Percentiles rank a stretch among this genome's conserved stretches.
Evolutionary conservation across 345 rosid species (phyloP).

Genomic region (Gossypium mustelinum): DNA sequence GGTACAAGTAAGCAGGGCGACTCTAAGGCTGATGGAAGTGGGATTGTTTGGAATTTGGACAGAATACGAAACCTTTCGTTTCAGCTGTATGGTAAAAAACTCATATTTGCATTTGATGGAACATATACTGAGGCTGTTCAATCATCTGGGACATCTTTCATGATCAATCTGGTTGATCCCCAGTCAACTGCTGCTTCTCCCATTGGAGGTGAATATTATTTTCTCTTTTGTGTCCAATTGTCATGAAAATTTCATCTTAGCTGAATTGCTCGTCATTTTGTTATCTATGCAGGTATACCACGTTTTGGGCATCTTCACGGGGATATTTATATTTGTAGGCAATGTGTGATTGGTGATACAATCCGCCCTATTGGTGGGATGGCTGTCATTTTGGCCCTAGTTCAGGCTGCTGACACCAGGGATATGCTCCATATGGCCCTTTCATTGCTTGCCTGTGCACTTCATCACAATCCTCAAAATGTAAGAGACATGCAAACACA

Average conservation of each 20-base stretch:
- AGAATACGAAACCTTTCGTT: constrained; percentile 74
- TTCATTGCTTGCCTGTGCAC: constrained; percentile 84
- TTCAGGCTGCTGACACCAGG: constrained; percentile 90
- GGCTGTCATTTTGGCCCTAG: constrained; percentile 77
- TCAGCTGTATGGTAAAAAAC: constrained; percentile 97
- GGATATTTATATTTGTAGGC: constrained; percentile 76
- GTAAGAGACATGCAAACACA: constrained; percentile 90
- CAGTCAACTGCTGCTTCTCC: constrained; percentile 98
- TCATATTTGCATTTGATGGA: constrained; percentile 97
- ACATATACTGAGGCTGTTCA: constrained; percentile 77
- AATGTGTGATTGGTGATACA: constrained; percentile 83
- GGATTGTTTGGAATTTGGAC: constrained; percentile 97
- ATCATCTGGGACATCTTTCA: constrained; percentile 68
- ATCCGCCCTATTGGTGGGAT: constrained; percentile 91
- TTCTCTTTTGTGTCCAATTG: neutral
- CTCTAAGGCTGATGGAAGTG: constrained; percentile 92
- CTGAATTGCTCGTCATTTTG: constrained; percentile 3
- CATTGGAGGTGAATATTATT: constrained; percentile 67
- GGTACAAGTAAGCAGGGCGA: constrained; percentile 66
- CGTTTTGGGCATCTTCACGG: constrained; percentile 91
- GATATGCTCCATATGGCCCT: constrained; percentile 98
- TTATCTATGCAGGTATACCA: constrained; percentile 68
- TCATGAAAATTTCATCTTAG: neutral
- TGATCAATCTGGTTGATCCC: constrained; percentile 98
- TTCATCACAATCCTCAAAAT: constrained; percentile 95